Base-by-base conservation (phyloP, 2,329 filamentous ascomycete genomes). In the Pseudogymnoascus sp. region DNA sequence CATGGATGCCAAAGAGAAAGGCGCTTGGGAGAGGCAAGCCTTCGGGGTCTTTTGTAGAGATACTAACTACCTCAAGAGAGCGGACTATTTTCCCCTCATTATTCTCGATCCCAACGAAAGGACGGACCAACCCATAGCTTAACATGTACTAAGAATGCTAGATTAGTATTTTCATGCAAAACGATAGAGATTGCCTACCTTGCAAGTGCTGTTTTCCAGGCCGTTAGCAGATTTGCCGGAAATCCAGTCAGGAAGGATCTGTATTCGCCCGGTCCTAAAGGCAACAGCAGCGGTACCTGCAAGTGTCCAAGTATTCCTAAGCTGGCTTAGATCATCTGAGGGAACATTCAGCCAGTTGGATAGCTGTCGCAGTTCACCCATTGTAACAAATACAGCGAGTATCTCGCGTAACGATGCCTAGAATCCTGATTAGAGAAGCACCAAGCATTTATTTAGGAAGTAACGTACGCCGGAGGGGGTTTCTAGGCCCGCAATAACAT, bases 1-100 rank as follows among this genome's bases (percentile, higher is more conserved):
- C 5, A 62, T 63, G 48, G 39, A 63, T 28, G 37, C 7, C 23
- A 25, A 65, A 60, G 5, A 65, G 37, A 28, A 63, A 61, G n/a
- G 61, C 14, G 13, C 61, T 45, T 19, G 64, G 61, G 23, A 65
- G 61, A 28, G 45, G 41, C 13, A 57, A 51, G 37, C 43, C 34
- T 36, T 41, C 6, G n/a, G 37, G 37, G 2, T 41, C 37, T n/a
- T 16, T 41, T 16, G 37, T 41, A 16, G 37, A 41, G n/a, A 41
- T 41, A 41, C 14, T 8, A 8, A 41, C 37, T 6, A 16, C n/a
- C 7, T 41, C 37, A 41, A 41, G 37, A 16, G 6, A 16, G n/a
- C 6, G 37, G 7, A 41, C 14, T 16, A 16, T 8, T 6, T 41
- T 14, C n/a, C 37, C n/a, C 37, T 41, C 19, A 8, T 41, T 6